Conservation (phyloP, 371 early-diverging fungal genomes). For the Rhizopus arrhizus region DNA sequence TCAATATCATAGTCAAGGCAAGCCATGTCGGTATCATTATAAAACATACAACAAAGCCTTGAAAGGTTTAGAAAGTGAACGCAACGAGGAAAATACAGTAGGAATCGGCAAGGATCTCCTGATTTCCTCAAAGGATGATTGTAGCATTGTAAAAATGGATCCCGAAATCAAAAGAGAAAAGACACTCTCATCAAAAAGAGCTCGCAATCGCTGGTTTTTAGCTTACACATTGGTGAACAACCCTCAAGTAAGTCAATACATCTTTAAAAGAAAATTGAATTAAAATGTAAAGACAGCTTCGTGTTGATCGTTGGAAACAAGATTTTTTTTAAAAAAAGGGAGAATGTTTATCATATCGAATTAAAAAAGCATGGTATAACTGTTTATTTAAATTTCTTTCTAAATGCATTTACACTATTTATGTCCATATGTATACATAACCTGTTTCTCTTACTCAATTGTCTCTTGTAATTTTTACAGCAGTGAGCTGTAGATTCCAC, state of each 20-base stretch:
- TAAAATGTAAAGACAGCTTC: slow-evolving; percentile 9
- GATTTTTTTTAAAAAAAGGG: neutral
- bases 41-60: neutral
- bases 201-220: slow-evolving; percentile 49
- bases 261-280: neutral
- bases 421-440: neutral
- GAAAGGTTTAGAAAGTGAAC: neutral
- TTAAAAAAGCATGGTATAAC: neutral
- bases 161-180: no score
- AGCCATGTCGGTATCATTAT: slow-evolving; percentile 2
- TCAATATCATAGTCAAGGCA: neutral
- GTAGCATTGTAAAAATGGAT: neutral
- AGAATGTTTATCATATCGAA: neutral
- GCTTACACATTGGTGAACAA: slow-evolving; percentile 46
- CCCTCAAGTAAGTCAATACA: slow-evolving; percentile 34
- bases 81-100: neutral
- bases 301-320: neutral
- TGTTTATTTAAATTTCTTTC: neutral
- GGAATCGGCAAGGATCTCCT: neutral
- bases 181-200: slow-evolving; percentile 14
- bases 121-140: neutral
- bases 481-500: slow-evolving; percentile 44
- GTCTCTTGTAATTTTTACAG: slow-evolving; percentile 21
- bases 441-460: neutral
- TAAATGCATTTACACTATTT: neutral